Base-by-base conservation (phyloP, 768 basidiomycete genomes). In the Auriscalpium vulgare region DNA sequence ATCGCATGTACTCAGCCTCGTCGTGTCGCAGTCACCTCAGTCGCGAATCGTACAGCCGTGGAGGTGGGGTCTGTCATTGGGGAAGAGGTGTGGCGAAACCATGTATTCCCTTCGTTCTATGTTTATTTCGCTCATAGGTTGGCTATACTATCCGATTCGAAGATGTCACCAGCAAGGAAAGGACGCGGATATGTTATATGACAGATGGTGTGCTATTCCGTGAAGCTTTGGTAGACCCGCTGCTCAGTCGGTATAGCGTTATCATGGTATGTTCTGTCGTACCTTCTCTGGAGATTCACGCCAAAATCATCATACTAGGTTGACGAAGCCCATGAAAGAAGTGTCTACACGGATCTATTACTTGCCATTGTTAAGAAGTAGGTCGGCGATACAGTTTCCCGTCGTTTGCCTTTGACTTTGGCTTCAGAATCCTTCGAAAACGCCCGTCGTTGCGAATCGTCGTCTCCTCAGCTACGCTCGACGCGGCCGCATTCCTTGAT, bases 161-260 rank as follows among this genome's bases (percentile, higher is more conserved):
- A 68, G 92, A 97, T 62, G 83, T 95, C 52, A 90, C 87, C 64
- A 81, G 81, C 66, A 91, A 89, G 63, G 81, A 87, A 34, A 76
- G 82, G 52, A 98, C 97, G 1, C 80, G 91, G 29, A 91, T 99
- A 68, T 79, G 93, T 44, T 99, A 98, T 69, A 81, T 98, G 82
- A 99, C 97, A 36, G 97, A 99, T 68, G 97, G 97, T 47, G 95
- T 98, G 85, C 83, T 99, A 38, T 97, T 98, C 68, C 83, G 95
- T 57, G 95, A 97, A 72, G 87, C 87, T 21, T 79, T 97, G 64
- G 75, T 94, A 38, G 95, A 99, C 66, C 97, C 97, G 16, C 70
- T 97, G 34, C 77, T 99, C 51, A 91, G 87, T 67, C 84, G 87
- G 23, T 97, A 95, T 65, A 95, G 92, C 65, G 92, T 94, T 10